These are phyloP conservation scores for Catenaria anguillulae DNA, from an alignment of 371 early-diverging fungal genomes.

Conservation along the genomic window DNA sequence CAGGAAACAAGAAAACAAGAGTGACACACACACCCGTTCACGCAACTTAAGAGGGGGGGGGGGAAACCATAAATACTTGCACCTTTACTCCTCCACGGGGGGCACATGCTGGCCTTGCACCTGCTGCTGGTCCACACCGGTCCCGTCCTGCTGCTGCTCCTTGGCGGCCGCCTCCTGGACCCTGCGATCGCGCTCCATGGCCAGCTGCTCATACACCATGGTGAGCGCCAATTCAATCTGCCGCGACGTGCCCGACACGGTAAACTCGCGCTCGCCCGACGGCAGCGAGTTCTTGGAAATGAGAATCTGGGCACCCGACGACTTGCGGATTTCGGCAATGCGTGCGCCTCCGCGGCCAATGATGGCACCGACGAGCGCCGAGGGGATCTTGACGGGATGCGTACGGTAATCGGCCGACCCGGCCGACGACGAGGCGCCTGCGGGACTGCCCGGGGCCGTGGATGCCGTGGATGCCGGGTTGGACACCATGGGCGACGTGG, in stretches of 20 bases:
- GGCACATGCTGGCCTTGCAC: too few species aligned
- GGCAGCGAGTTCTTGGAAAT: constrained; percentile 17
- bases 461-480: too few species aligned
- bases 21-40: too few species aligned
- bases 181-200: not conserved
- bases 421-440: too few species aligned
- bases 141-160: not conserved
- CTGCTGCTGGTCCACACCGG: not conserved
- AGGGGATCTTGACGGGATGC: too few species aligned
- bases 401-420: too few species aligned
- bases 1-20: too few species aligned
- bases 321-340: constrained; percentile 23
- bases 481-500: too few species aligned
- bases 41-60: too few species aligned
- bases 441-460: too few species aligned
- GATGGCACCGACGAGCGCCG: constrained; percentile 28
- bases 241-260: constrained; percentile 17
- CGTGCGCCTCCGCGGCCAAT: constrained; percentile 28
- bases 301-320: constrained; percentile 17
- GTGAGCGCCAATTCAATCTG: constrained; percentile 3
- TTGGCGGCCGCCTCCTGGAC: not conserved
- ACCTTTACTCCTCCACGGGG: too few species aligned
- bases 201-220: constrained; percentile 7
- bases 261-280: constrained; percentile 18
- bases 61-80: too few species aligned